Evolutionary conservation across 176 grass and related monocot species (phyloP).

Genomic region (Rhynchospora tenuis): DNA sequence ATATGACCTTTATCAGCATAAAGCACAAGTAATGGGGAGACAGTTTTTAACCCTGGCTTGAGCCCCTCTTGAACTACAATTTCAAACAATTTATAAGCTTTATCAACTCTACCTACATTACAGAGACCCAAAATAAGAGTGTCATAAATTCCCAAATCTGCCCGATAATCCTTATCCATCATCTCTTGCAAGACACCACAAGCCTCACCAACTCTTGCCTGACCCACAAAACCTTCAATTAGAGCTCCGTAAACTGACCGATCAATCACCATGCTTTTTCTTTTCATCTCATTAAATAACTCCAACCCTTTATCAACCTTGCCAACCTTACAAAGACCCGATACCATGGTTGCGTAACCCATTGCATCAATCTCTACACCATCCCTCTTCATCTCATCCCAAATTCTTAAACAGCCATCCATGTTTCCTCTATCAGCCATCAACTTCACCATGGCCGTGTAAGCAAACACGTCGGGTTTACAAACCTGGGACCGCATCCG

Average conservation of each 20-base stretch:
- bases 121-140: conserved; percentile 72
- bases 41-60: conserved; percentile 37
- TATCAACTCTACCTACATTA: conserved; percentile 48
- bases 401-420: conserved; percentile 71
- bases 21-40: conserved; percentile 54
- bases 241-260: conserved; percentile 49
- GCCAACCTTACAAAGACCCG: conserved; percentile 49
- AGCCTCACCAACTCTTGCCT: conserved; percentile 46
- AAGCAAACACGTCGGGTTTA: conserved; percentile 68
- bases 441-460: conserved; percentile 64
- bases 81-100: conserved; percentile 60
- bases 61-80: conserved; percentile 64
- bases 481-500: conserved; percentile 59
- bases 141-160: conserved; percentile 65
- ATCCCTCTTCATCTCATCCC: conserved; percentile 79
- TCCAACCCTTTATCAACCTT: conserved; percentile 48
- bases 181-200: conserved; percentile 72
- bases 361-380: conserved; percentile 45
- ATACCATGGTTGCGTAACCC: conserved; percentile 65
- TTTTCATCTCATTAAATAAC: conserved; percentile 66
- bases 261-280: conserved; percentile 60
- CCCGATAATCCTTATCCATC: conserved; percentile 58
- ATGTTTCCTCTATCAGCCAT: conserved; percentile 56
- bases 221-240: conserved; percentile 44
- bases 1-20: conserved; percentile 60